phyloP scores from a whole-genome alignment of 2,329 filamentous ascomycete genomes.

The Paraphoma chrysanthemicola region DNA sequence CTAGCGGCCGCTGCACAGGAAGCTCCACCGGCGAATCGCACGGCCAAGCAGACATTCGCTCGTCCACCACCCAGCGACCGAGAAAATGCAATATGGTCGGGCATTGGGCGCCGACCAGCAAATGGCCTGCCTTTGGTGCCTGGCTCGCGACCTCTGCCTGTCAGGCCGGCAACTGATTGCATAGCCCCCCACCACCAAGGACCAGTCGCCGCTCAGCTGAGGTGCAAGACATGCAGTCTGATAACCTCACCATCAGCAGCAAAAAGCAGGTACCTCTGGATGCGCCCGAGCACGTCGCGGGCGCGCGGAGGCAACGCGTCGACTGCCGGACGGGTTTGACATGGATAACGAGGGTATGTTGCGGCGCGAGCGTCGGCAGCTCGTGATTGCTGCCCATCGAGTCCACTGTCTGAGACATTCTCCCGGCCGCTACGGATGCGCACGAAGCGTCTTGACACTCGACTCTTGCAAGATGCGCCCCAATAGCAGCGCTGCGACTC shows the following conservation, averaged over 20 bases:
- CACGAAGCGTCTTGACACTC: constrained; percentile 8
- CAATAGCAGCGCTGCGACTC: constrained; percentile 12
- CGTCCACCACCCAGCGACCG: constrained; percentile 16
- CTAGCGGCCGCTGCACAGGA: constrained; percentile 21
- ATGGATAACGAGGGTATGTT: constrained; percentile 6
- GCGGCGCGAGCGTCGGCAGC: constrained; percentile 19
- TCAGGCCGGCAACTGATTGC: constrained; percentile 21
- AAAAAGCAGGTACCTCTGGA: constrained; percentile 7
- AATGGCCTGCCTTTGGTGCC: constrained; percentile 26
- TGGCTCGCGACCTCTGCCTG: constrained; percentile 20
- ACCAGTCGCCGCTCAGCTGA: constrained; percentile 11
- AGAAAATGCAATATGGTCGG: constrained; percentile 25
- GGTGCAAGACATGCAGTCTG: constrained; percentile 2
- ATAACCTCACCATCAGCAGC: constrained; percentile 5
- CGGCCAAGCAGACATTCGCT: constrained; percentile 22
- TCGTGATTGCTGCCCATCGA: constrained; percentile 34
- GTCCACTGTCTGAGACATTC: constrained; percentile 21
- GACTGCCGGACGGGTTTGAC: constrained; percentile 3
- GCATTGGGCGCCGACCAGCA: constrained; percentile 34
- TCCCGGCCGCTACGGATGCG: constrained; percentile 16
- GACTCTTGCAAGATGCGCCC: constrained; percentile 10
- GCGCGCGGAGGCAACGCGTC: background rate
- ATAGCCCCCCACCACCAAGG: constrained; percentile 24
- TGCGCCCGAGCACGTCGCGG: constrained; percentile 5
- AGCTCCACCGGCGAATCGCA: constrained; percentile 28